These are phyloP conservation scores for Primulina huaijiensis DNA, from an alignment of 257 asterid species.

Conservation along the genomic window DNA sequence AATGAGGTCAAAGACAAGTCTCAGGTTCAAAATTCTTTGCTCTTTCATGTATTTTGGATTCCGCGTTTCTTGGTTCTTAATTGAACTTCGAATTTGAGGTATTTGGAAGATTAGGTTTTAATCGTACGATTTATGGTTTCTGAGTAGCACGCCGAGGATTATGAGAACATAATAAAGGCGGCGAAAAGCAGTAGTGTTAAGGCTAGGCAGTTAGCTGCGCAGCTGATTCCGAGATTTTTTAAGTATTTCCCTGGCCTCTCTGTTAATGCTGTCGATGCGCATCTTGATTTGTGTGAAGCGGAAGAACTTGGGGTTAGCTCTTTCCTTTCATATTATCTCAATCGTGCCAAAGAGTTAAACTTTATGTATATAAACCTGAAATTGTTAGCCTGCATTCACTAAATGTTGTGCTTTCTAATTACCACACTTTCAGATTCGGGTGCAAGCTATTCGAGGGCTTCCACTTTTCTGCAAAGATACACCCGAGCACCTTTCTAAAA, in stretches of 20 bases:
- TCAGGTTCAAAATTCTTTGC: slow-evolving; percentile 41
- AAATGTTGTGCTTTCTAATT: slow-evolving; percentile 11
- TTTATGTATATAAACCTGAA: neutral
- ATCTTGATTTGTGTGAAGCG: slow-evolving; percentile 93
- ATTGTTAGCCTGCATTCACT: slow-evolving; percentile 2
- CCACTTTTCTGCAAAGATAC: slow-evolving; percentile 98
- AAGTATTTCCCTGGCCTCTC: slow-evolving; percentile 72
- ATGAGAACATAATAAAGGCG: slow-evolving; percentile 69
- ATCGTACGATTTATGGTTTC: slow-evolving; percentile 19
- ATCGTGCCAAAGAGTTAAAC: neutral
- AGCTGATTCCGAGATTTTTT: slow-evolving; percentile 85
- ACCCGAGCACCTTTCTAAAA: slow-evolving; percentile 87
- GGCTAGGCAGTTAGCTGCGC: slow-evolving; percentile 92
- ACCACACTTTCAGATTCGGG: slow-evolving; percentile 56
- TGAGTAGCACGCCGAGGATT: slow-evolving; percentile 62
- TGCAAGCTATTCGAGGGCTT: slow-evolving; percentile 95
- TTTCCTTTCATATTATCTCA: neutral
- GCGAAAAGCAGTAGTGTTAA: slow-evolving; percentile 70
- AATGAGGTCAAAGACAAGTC: slow-evolving; percentile 84
- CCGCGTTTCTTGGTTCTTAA: slow-evolving; percentile 28
- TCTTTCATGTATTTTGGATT: slow-evolving; percentile 1
- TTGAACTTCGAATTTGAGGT: slow-evolving; percentile 9
- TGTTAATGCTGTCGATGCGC: slow-evolving; percentile 74
- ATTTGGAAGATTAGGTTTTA: slow-evolving; percentile 17
- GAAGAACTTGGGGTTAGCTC: slow-evolving; percentile 88